phyloP scores from a whole-genome alignment of 2,329 filamentous ascomycete species.

The Pezicula neosporulosa region DNA sequence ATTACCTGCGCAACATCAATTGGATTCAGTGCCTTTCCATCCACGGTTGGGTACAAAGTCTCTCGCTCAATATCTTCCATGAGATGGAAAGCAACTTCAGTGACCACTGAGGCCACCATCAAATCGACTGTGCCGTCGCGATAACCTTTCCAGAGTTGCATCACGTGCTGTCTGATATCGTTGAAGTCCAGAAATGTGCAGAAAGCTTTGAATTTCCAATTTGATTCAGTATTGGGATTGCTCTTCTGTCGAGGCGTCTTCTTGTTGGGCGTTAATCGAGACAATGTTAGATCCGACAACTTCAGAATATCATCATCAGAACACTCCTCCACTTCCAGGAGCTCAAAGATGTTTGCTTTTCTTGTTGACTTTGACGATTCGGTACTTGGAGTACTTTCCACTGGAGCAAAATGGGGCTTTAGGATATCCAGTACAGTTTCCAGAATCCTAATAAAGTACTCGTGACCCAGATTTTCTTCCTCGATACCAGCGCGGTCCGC shows the following conservation, averaged over 20 bases:
- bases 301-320: background rate
- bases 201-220: background rate
- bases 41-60: background rate
- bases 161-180: background rate
- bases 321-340: background rate
- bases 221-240: background rate
- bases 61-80: background rate
- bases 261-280: background rate
- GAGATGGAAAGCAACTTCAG: background rate
- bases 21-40: background rate
- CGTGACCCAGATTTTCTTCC: background rate
- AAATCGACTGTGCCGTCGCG: constrained; percentile 1
- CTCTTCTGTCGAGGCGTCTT: background rate
- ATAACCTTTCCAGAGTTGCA: background rate
- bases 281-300: background rate
- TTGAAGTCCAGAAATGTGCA: background rate
- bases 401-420: background rate
- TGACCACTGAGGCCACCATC: background rate
- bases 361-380: background rate
- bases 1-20: background rate
- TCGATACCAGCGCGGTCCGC: background rate
- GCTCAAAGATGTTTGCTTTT: background rate
- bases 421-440: background rate
- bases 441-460: background rate
- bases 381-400: background rate